Conservation (phyloP, 371 early-diverging fungal genomes). For the Cokeromyces recurvatus region DNA sequence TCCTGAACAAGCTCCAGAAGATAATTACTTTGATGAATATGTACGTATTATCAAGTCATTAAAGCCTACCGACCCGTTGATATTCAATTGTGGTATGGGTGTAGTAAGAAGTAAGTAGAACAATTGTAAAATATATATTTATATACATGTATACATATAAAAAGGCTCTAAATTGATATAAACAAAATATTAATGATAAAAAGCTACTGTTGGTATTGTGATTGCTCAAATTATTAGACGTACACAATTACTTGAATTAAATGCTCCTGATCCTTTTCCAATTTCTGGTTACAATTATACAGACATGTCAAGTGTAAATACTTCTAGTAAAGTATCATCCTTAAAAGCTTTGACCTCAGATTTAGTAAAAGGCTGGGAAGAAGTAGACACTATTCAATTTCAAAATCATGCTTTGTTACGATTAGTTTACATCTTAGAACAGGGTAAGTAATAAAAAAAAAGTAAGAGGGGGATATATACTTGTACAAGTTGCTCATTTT, state of each 20-base stretch:
- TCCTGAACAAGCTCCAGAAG: constrained; percentile 65
- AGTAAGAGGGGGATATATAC: too few relatives aligned
- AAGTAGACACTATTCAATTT: constrained; percentile 29
- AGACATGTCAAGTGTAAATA: background rate
- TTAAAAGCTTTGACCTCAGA: constrained; percentile 17
- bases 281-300: constrained; percentile 25
- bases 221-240: constrained; percentile 55
- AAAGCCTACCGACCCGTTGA: constrained; percentile 43
- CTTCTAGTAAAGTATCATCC: constrained; percentile 1
- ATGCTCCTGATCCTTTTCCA: constrained; percentile 42
- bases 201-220: constrained; percentile 63
- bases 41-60: constrained; percentile 41
- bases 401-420: constrained; percentile 51
- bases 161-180: too few relatives aligned
- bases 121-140: too few relatives aligned
- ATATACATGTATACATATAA: too few relatives aligned
- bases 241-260: constrained; percentile 36
- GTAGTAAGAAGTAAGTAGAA: constrained; percentile 63
- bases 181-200: background rate
- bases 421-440: constrained; percentile 53
- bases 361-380: constrained; percentile 28
- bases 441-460: constrained; percentile 23
- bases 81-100: constrained; percentile 75
- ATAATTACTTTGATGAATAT: constrained; percentile 65
- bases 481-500: background rate